Evolutionary conservation across 2,329 filamentous ascomycete species (phyloP).

Genomic region (Aspergillus niger): DNA sequence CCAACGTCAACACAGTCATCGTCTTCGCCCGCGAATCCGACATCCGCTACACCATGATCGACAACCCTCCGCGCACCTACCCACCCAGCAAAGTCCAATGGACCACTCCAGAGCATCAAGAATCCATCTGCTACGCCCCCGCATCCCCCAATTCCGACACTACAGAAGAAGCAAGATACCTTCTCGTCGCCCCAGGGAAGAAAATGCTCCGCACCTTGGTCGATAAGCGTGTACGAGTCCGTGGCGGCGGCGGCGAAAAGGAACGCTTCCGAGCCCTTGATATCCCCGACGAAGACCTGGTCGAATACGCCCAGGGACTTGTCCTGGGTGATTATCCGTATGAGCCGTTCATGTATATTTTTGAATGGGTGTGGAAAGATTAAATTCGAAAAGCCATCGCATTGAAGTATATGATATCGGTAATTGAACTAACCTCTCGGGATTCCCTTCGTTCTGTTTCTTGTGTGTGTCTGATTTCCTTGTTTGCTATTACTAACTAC

Average conservation of each 20-base stretch:
- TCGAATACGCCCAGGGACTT: slow-evolving; percentile 34
- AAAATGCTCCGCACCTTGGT: slow-evolving; percentile 30
- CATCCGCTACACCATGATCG: slow-evolving; percentile 28
- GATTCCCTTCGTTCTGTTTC: not conserved
- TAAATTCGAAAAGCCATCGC: not conserved
- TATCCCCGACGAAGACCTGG: slow-evolving; percentile 28
- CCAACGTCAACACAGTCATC: slow-evolving; percentile 30
- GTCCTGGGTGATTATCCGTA: slow-evolving; percentile 28
- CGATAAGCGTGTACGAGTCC: slow-evolving; percentile 29
- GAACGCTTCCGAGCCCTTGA: slow-evolving; percentile 26
- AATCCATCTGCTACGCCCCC: slow-evolving; percentile 24
- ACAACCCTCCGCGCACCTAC: slow-evolving; percentile 10
- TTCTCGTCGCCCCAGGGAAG: slow-evolving; percentile 31
- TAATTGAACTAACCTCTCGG: not conserved
- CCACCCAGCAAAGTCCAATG: slow-evolving; percentile 19
- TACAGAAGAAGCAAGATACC: slow-evolving; percentile 22
- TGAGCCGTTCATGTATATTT: slow-evolving; percentile 35
- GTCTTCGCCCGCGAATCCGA: slow-evolving; percentile 32
- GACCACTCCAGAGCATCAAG: slow-evolving; percentile 29
- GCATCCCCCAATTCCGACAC: not conserved
- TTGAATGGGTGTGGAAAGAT: slow-evolving; percentile 32
- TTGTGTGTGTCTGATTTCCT: not conserved
- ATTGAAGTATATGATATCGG: not conserved
- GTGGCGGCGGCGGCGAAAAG: slow-evolving; percentile 24
- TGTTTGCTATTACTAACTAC: too few species aligned